Base-by-base conservation (phyloP, 2,329 filamentous ascomycete genomes). In the Thelonectria blattea region DNA sequence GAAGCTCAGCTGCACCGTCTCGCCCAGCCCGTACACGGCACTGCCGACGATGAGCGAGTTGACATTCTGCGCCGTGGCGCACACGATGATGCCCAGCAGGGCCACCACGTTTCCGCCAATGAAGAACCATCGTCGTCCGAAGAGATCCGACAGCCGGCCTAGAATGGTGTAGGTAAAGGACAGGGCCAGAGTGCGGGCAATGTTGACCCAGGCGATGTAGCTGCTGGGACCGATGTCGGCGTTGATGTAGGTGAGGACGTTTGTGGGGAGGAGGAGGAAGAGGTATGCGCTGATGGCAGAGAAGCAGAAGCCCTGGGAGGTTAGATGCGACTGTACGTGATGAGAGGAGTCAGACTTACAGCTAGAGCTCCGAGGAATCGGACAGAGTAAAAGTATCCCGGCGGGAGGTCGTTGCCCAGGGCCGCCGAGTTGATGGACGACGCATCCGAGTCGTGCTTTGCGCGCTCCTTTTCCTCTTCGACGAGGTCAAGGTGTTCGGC, bases 61-160 rank as follows among this genome's bases (percentile, higher is more conserved):
- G 39, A 78, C 65, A 54, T 74, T 75, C 22, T 71, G 62, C 6
- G 76, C 75, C 2, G 68, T 67, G 4, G 76, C 73, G 52, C 74
- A 75, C 24, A 78, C 65, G 18, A 78, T 68, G 56, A 73, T 75
- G 12, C 76, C 76, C 24, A 77, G 17, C 3, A 78, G 64, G 6
- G 74, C 75, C 6, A 78, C 68, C 12, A 74, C 20, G 22, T 74
- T 75, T 41, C 75, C 76, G 14, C 74, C 74, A 18, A 78, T 76
- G 59, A 78, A 77, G 64, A 78, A 77, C 72, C 74, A 78, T 20
- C 76, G 70, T 39, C 76, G 72, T 14, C 76, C 76, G 49, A 79
- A 76, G 5, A 78, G 70, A 67, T 79, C 75, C 1, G 74, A 76
- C 8, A 78, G 68, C 39, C 76, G 75, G 5, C 76, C 76, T 48